phyloP scores from a whole-genome alignment of 371 early-diverging fungal species.

The Apophysomyces variabilis region DNA sequence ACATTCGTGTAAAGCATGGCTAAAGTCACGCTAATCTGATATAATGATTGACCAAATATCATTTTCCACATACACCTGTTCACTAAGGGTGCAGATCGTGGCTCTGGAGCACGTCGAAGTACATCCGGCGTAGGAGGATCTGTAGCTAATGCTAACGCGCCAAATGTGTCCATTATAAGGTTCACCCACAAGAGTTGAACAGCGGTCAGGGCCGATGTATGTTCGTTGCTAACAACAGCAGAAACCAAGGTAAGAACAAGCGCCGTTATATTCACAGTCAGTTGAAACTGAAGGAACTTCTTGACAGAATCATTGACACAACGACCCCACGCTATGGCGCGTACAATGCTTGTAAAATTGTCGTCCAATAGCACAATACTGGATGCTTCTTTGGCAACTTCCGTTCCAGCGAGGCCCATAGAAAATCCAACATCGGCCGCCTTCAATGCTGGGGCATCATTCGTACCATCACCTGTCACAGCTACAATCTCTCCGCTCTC shows the following conservation, averaged over 20 bases:
- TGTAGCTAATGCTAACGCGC: slow-evolving; percentile 78
- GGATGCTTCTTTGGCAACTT: slow-evolving; percentile 84
- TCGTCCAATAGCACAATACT: slow-evolving; percentile 82
- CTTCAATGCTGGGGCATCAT: slow-evolving; percentile 81
- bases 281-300: slow-evolving; percentile 83
- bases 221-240: slow-evolving; percentile 47
- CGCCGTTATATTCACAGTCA: slow-evolving; percentile 80
- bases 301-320: slow-evolving; percentile 80
- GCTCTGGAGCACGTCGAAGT: slow-evolving; percentile 64
- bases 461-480: slow-evolving; percentile 86
- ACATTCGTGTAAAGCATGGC: slow-evolving; percentile 50
- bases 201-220: slow-evolving; percentile 67
- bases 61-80: slow-evolving; percentile 75
- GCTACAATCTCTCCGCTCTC: slow-evolving; percentile 73
- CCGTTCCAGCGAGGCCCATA: slow-evolving; percentile 85
- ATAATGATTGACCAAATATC: slow-evolving; percentile 67
- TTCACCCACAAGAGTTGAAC: slow-evolving; percentile 85
- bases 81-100: slow-evolving; percentile 67
- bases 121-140: slow-evolving; percentile 73
- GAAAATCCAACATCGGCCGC: slow-evolving; percentile 82
- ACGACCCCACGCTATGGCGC: slow-evolving; percentile 81
- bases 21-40: slow-evolving; percentile 64
- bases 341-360: slow-evolving; percentile 79
- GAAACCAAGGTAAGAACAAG: slow-evolving; percentile 71
- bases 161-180: slow-evolving; percentile 83